Conservation (phyloP, 139 green algal genomes). For the Desmodesmus armatus region DNA sequence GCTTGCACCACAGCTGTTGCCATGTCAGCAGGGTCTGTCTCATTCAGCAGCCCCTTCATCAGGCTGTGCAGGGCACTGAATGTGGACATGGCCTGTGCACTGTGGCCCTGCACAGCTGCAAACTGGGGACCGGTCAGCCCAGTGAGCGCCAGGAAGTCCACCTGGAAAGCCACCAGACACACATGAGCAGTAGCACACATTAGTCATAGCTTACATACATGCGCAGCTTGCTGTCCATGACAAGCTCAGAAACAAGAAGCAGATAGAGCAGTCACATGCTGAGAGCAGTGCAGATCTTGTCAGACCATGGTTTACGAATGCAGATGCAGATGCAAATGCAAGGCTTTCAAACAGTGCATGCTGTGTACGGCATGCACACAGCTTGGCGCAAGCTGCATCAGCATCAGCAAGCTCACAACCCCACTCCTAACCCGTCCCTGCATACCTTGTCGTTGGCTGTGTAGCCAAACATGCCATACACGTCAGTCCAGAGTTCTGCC, state of each 20-base stretch:
- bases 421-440: not conserved
- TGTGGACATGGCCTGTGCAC: not conserved
- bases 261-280: too few species aligned
- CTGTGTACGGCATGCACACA: too few species aligned
- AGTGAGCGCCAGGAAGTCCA: constrained; percentile 19
- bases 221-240: too few species aligned
- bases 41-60: not conserved
- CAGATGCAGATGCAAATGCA: too few species aligned
- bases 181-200: not conserved
- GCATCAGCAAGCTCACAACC: too few species aligned
- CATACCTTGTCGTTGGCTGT: not conserved
- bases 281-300: too few species aligned
- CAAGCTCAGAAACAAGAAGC: too few species aligned
- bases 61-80: not conserved
- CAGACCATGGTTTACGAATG: too few species aligned
- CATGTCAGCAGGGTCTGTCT: not conserved
- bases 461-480: constrained; percentile 40
- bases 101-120: constrained; percentile 13
- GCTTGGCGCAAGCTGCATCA: too few species aligned
- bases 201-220: too few species aligned
- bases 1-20: constrained; percentile 14
- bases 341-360: too few species aligned
- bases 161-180: not conserved
- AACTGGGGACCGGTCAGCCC: not conserved
- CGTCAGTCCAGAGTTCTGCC: not conserved